Conservation (phyloP, 2,329 filamentous ascomycete genomes). For the Penicillium olsonii region DNA sequence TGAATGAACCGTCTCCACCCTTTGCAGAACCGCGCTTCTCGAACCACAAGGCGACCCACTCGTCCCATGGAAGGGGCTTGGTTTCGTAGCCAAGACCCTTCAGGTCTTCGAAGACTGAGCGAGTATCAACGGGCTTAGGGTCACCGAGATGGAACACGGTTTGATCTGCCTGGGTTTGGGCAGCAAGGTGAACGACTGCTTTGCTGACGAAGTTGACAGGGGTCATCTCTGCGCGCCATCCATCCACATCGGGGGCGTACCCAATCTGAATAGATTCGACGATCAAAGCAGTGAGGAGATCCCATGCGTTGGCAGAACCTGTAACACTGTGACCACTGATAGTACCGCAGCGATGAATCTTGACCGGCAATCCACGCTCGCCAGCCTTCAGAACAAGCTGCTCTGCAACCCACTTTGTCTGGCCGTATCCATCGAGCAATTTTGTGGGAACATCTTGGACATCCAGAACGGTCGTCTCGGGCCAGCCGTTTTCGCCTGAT, state of each 20-base stretch:
- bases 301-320: constrained; percentile 75
- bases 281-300: constrained; percentile 73
- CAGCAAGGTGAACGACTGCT: constrained; percentile 69
- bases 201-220: constrained; percentile 79
- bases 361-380: constrained; percentile 67
- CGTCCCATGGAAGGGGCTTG: constrained; percentile 65
- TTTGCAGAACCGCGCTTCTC: constrained; percentile 67
- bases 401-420: constrained; percentile 81
- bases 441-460: constrained; percentile 69
- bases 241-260: constrained; percentile 67
- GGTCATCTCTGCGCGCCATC: constrained; percentile 81
- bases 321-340: constrained; percentile 76
- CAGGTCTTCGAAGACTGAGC: constrained; percentile 65
- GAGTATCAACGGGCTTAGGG: constrained; percentile 67
- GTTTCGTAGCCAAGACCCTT: constrained; percentile 70
- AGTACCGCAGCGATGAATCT: constrained; percentile 72
- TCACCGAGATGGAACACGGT: constrained; percentile 74
- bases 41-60: constrained; percentile 74
- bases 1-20: constrained; percentile 71
- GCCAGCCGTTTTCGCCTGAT: constrained; percentile 66
- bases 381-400: constrained; percentile 71
- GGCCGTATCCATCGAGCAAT: constrained; percentile 72
- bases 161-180: constrained; percentile 63
- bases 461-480: constrained; percentile 67
- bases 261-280: constrained; percentile 76